phyloP scores from a whole-genome alignment of 805 yeast genomes.

The Metschnikowia henanensis region DNA sequence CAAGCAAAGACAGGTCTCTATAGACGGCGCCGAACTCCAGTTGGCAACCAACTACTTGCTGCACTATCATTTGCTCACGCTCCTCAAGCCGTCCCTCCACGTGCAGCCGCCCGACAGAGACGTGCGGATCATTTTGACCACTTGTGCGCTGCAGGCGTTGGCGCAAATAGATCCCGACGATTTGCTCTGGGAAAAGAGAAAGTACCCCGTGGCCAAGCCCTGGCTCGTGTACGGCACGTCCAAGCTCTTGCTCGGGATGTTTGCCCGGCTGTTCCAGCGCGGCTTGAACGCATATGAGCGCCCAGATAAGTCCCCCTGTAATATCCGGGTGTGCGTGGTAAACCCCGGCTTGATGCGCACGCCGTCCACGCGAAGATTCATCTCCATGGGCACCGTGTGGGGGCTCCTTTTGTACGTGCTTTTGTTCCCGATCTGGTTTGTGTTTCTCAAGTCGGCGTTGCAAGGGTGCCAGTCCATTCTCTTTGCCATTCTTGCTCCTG shows the following conservation, averaged over 20 bases:
- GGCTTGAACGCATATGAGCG: slow-evolving; percentile 58
- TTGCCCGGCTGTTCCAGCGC: slow-evolving; percentile 78
- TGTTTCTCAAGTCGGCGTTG: slow-evolving; percentile 69
- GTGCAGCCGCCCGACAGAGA: slow-evolving; percentile 95
- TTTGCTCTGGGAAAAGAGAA: slow-evolving; percentile 56
- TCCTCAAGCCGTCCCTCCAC: slow-evolving; percentile 79
- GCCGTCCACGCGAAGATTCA: slow-evolving; percentile 75
- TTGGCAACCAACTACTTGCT: slow-evolving; percentile 80
- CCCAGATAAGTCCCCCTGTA: slow-evolving; percentile 69
- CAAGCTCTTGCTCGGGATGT: slow-evolving; percentile 71
- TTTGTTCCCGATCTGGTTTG: slow-evolving; percentile 79
- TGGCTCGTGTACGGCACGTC: slow-evolving; percentile 82
- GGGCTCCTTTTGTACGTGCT: slow-evolving; percentile 62
- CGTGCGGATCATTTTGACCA: slow-evolving; percentile 73
- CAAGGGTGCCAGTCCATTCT: slow-evolving; percentile 82
- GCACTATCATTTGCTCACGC: slow-evolving; percentile 76
- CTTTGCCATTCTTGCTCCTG: slow-evolving; percentile 71
- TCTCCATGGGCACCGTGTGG: slow-evolving; percentile 71
- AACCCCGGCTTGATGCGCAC: slow-evolving; percentile 95
- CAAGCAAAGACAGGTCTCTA: slow-evolving; percentile 58
- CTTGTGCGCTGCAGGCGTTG: slow-evolving; percentile 76
- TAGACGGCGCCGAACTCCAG: slow-evolving; percentile 86
- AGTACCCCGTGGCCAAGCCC: slow-evolving; percentile 63
- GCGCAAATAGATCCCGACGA: slow-evolving; percentile 66
- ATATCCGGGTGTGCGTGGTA: slow-evolving; percentile 68